Conservation (phyloP, 2,329 filamentous ascomycete genomes). For the Penicillium rolfsii region DNA sequence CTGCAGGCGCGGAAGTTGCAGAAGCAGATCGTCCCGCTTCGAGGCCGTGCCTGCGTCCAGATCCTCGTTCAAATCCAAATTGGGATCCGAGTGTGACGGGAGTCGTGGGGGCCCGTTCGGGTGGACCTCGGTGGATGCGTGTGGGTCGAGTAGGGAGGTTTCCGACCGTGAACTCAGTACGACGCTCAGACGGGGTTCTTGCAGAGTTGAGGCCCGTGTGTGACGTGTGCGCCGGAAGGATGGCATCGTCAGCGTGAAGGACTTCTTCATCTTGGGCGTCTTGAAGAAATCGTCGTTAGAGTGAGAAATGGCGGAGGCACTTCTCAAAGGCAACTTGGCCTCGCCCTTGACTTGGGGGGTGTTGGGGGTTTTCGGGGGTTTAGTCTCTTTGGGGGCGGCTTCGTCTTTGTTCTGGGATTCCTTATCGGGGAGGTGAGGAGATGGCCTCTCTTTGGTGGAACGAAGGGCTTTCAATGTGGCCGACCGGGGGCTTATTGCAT, state of each 20-base stretch:
- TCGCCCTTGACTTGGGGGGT: background rate
- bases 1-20: conserved; percentile 29
- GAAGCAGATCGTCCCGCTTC: conserved; percentile 21
- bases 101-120: conserved; percentile 10
- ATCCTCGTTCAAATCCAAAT: conserved; percentile 4
- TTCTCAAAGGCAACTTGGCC: background rate
- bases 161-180: conserved; percentile 19
- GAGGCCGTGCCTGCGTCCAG: conserved; percentile 6
- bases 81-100: conserved; percentile 13
- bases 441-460: conserved; percentile 1
- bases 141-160: conserved; percentile 16
- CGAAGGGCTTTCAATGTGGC: background rate
- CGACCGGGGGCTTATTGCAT: background rate
- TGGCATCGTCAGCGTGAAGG: conserved; percentile 17
- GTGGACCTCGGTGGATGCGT: conserved; percentile 1
- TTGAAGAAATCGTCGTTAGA: conserved; percentile 1
- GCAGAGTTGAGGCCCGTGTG: background rate
- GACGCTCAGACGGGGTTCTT: background rate
- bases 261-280: conserved; percentile 8
- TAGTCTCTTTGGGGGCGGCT: background rate
- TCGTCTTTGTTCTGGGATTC: conserved; percentile 9
- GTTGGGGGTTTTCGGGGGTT: background rate
- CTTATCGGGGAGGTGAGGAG: background rate
- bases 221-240: conserved; percentile 11
- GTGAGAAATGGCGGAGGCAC: background rate